Conservation (phyloP, 2,329 filamentous ascomycete genomes). For the Xylaria arbuscula region DNA sequence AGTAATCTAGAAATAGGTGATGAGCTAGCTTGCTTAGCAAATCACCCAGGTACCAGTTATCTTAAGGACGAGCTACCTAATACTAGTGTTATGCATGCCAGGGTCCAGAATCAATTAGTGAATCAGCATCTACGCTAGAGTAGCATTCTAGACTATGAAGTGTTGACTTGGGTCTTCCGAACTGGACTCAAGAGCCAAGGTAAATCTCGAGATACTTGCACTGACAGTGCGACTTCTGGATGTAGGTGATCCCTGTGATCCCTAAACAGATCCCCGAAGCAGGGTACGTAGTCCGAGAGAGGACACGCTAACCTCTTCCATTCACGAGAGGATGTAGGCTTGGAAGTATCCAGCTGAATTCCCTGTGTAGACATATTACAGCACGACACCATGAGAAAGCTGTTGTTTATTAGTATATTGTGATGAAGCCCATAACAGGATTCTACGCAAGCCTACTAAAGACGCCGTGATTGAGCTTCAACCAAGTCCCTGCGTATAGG, state of each 20-base stretch:
- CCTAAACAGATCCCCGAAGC: constrained; percentile 1
- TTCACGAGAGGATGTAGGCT: not conserved
- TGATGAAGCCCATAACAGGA: not conserved
- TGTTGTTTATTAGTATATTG: not conserved
- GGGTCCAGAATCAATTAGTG: too few relatives aligned
- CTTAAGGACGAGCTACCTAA: too few relatives aligned
- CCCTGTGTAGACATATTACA: not conserved
- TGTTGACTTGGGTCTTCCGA: not conserved
- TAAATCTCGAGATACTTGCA: not conserved
- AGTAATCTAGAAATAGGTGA: too few relatives aligned
- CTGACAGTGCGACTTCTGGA: not conserved
- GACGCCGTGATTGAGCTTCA: too few relatives aligned
- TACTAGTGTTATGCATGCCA: too few relatives aligned
- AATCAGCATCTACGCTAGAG: too few relatives aligned
- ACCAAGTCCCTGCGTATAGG: not conserved
- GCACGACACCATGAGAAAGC: too few relatives aligned
- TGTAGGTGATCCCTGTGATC: not conserved
- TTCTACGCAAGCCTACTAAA: too few relatives aligned
- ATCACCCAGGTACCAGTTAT: too few relatives aligned
- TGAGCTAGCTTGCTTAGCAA: too few relatives aligned
- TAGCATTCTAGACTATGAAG: not conserved
- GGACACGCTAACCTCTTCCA: constrained; percentile 3
- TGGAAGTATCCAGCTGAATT: not conserved
- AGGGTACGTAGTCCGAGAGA: not conserved
- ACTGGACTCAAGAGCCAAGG: not conserved